Evolutionary conservation across 1,284 basidiomycete genomes (phyloP).

Genomic region (Cutaneotrichosporon dermatis): DNA sequence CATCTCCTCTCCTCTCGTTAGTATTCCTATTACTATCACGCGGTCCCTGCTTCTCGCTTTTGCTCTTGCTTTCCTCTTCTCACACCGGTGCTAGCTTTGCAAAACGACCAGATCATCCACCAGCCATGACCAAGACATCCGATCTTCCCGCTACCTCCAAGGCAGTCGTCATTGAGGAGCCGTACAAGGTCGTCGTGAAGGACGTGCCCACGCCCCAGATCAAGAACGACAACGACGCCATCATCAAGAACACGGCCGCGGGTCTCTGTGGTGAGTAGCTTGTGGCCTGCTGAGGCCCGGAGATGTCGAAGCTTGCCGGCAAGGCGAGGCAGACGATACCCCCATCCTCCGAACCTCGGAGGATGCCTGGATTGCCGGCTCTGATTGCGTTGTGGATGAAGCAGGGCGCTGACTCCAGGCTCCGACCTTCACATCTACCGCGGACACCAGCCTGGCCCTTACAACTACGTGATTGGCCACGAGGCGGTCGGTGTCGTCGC

Average conservation of each 20-base stretch:
- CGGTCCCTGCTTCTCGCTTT: too few species aligned
- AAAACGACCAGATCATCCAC: background rate
- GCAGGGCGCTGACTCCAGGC: slow-evolving; percentile 51
- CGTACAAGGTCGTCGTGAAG: slow-evolving; percentile 32
- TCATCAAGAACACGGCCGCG: slow-evolving; percentile 34
- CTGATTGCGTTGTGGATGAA: too few species aligned
- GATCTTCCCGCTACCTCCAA: slow-evolving; percentile 29
- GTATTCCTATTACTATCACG: too few species aligned
- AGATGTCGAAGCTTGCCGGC: too few species aligned
- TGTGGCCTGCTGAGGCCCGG: too few species aligned
- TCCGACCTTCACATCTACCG: slow-evolving; percentile 78
- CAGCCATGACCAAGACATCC: background rate
- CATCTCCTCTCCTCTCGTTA: too few species aligned
- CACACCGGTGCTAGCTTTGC: too few species aligned
- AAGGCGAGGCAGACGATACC: too few species aligned
- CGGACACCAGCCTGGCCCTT: slow-evolving; percentile 51
- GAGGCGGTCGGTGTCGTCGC: slow-evolving; percentile 77
- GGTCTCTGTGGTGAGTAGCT: slow-evolving; percentile 39
- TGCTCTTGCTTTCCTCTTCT: too few species aligned
- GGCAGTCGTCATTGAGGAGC: slow-evolving; percentile 35
- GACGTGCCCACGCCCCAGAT: slow-evolving; percentile 32
- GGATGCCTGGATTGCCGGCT: too few species aligned
- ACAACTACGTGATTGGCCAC: slow-evolving; percentile 57
- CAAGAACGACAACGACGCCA: slow-evolving; percentile 29
- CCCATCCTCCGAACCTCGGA: too few species aligned